A percentile compares a stretch with the other conserved stretches of the same genome.
Evolutionary conservation across 176 grass and related monocot genomes (phyloP).

Genomic region (Metroxylon sagu): DNA sequence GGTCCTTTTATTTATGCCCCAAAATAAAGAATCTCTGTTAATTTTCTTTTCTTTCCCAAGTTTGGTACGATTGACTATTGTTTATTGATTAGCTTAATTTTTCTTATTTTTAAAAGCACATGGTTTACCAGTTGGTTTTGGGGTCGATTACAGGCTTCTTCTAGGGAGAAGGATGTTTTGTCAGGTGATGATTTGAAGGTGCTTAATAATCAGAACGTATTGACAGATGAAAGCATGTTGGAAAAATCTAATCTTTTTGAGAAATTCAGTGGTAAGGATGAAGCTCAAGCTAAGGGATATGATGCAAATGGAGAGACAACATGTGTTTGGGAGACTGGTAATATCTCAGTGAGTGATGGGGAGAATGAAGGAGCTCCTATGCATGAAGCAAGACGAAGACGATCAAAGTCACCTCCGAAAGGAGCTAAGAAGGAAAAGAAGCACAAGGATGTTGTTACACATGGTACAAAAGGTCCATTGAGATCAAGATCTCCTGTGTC

Average conservation of each 20-base stretch:
- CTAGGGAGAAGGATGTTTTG: neutral
- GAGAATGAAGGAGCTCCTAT: slow-evolving; percentile 11
- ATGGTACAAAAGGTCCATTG: neutral
- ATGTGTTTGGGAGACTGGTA: neutral
- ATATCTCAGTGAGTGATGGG: slow-evolving; percentile 1
- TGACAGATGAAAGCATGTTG: neutral
- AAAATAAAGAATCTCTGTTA: too few relatives aligned
- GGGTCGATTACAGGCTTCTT: too few relatives aligned
- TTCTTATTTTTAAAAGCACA: too few relatives aligned
- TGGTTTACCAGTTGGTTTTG: too few relatives aligned
- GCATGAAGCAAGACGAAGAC: slow-evolving; percentile 10
- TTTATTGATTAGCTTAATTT: too few relatives aligned
- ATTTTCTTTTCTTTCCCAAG: too few relatives aligned
- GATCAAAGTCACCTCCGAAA: slow-evolving; percentile 16
- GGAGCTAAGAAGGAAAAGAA: slow-evolving; percentile 26
- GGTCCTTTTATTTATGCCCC: too few relatives aligned
- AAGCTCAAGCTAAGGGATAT: neutral
- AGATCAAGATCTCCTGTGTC: slow-evolving; percentile 14
- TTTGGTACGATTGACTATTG: too few relatives aligned
- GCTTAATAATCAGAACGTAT: neutral
- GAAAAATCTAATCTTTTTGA: neutral
- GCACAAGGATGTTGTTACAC: neutral
- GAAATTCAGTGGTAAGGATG: neutral
- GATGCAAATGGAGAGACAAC: slow-evolving; percentile 4
- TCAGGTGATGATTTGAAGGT: neutral